Percentiles rank a stretch among this genome's conserved stretches.
Evolutionary conservation across 129 eudicot species (phyloP).

Genomic region (Rutidosis leptorrhynchoides): DNA sequence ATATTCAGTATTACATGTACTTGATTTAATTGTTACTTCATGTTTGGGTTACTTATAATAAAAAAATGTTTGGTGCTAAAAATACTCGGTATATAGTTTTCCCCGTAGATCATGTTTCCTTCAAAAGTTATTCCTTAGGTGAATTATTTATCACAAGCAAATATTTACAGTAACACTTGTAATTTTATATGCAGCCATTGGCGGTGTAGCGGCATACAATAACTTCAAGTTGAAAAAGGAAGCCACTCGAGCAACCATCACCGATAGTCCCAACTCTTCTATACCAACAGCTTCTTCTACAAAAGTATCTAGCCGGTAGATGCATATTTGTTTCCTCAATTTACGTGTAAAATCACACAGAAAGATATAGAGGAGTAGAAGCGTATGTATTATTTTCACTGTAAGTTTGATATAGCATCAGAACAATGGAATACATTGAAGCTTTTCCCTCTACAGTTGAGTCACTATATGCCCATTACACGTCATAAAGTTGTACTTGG

Average conservation of each 20-base stretch:
- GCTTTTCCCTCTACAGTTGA: neutral
- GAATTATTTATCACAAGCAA: neutral
- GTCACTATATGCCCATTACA: slow-evolving; percentile 8
- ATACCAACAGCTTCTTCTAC: slow-evolving; percentile 40
- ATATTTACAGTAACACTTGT: neutral
- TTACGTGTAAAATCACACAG: slow-evolving; percentile 4
- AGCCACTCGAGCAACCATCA: slow-evolving; percentile 38
- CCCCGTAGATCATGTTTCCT: no score
- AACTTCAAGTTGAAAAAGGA: slow-evolving; percentile 85
- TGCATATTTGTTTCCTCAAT: neutral
- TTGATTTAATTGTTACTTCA: neutral
- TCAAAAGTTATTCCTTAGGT: neutral
- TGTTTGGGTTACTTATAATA: neutral
- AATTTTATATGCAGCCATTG: slow-evolving; percentile 66
- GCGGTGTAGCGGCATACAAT: slow-evolving; percentile 94
- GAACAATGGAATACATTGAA: neutral
- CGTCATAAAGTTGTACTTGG: slow-evolving; percentile 20
- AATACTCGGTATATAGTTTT: neutral
- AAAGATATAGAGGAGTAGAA: slow-evolving; percentile 13
- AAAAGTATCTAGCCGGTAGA: slow-evolving; percentile 30
- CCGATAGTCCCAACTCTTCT: slow-evolving; percentile 35
- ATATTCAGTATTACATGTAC: no score
- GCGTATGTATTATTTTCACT: slow-evolving; percentile 7
- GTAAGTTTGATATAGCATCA: slow-evolving; percentile 23
- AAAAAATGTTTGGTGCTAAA: neutral